Evolutionary conservation across 768 basidiomycete genomes (phyloP), one percentile per base, ranked within the genome.

Genomic region (Auriscalpium vulgare): DNA sequence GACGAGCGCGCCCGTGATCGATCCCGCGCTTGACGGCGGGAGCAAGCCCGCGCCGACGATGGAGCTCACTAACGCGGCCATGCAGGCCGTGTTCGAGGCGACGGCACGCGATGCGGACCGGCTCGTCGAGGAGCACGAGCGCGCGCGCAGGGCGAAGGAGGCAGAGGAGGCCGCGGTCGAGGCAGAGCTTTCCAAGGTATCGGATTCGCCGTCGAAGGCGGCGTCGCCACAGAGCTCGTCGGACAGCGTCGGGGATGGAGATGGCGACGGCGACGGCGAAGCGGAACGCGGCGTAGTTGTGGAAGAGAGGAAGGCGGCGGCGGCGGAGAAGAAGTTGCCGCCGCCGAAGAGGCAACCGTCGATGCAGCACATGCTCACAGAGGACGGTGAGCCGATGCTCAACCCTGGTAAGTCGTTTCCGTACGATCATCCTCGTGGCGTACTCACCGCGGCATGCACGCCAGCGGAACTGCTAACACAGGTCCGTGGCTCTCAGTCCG

Each of bases 321-420:
- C 17, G 51, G 44, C 34, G 29, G 47, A 13, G 50, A 57, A 23
- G 54, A 50, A 47, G 46, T 36, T 10, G 8, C 40, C 14, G 40
- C 40, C 4, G 8, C 14, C 40, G 8, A 43, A 43, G 17, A 47
- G 34, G 35, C 36, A 37, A 17, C 23, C 50, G 38, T n/a, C 34
- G 46, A 44, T 37, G 38, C 34, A 13, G 23, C 29, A 54, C 19
- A 78, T 83, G 60, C 70, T 83, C 14, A 83, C 80, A 2, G 82
- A 83, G 63, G 83, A 85, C 63, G 82, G 80, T 9, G 81, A 80
- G 62, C 78, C 82, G 6, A 85, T 85, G 81, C 68, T 86, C 60
- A 82, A 83, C 67, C 81, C 84, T 70, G 82, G 84, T 85, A 45
- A 29, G 79, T 70, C 16, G 9, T 16, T 45, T 50, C n/a, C n/a